Evolutionary conservation across 176 grass and related monocot species (phyloP).

Genomic region (Coix lacrymajobi): DNA sequence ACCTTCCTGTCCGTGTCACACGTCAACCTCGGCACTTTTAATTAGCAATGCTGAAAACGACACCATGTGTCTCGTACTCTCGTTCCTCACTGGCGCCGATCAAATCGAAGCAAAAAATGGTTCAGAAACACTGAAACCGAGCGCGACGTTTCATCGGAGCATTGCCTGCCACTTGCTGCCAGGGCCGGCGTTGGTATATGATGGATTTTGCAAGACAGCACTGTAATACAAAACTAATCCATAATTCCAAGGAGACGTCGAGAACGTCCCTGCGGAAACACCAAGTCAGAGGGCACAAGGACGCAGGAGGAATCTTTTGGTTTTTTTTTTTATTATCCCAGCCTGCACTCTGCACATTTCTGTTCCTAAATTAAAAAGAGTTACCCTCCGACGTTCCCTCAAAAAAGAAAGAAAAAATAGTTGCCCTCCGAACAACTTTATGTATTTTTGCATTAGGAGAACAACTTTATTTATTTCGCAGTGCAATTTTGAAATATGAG

Average conservation of each 20-base stretch:
- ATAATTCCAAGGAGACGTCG: constrained; percentile 1
- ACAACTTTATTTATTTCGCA: not conserved
- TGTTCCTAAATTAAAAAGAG: not conserved
- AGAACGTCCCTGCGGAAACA: constrained; percentile 28
- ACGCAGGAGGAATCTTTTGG: not conserved
- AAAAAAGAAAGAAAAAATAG: not conserved
- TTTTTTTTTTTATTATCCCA: not conserved
- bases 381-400: not conserved
- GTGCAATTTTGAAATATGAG: not conserved
- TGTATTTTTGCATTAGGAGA: no score
- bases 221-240: not conserved
- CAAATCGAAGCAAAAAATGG: constrained; percentile 31
- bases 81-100: constrained; percentile 1
- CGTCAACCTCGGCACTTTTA: not conserved
- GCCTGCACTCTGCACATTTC: not conserved
- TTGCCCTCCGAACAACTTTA: not conserved
- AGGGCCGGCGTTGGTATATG: constrained; percentile 7
- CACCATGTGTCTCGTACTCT: not conserved
- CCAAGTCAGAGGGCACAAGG: constrained; percentile 12
- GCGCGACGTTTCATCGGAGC: not conserved
- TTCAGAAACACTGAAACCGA: constrained; percentile 2
- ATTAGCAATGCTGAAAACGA: constrained; percentile 3
- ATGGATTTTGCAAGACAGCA: not conserved
- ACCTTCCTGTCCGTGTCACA: not conserved
- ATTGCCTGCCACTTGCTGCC: not conserved